phyloP scores from a whole-genome alignment of 768 basidiomycete genomes.

The Termitomyces sp. region DNA sequence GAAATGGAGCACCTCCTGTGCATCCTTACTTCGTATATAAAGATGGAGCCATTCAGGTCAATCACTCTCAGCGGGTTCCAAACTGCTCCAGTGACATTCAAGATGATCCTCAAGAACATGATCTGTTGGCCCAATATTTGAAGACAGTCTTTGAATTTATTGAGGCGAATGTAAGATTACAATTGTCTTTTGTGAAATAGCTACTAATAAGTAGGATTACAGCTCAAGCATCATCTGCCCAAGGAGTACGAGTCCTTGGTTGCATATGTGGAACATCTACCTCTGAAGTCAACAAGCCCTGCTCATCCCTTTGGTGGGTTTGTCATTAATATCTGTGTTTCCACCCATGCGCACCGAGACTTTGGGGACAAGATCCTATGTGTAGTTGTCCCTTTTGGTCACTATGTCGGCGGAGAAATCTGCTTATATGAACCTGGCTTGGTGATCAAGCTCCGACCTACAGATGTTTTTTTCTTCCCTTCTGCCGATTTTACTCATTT shows the following conservation, averaged over 20 bases:
- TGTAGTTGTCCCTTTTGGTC: slow-evolving; percentile 19
- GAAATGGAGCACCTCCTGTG: slow-evolving; percentile 1
- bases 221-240: slow-evolving; percentile 23
- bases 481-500: slow-evolving; percentile 21
- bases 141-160: neutral
- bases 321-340: slow-evolving; percentile 24
- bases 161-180: neutral
- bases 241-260: slow-evolving; percentile 19
- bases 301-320: slow-evolving; percentile 26
- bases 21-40: slow-evolving; percentile 5
- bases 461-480: slow-evolving; percentile 19
- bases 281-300: slow-evolving; percentile 17
- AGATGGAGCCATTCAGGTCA: neutral
- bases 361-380: slow-evolving; percentile 22
- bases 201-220: neutral
- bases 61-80: neutral
- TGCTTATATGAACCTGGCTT: slow-evolving; percentile 20
- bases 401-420: slow-evolving; percentile 20
- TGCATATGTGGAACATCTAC: slow-evolving; percentile 20
- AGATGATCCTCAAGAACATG: neutral
- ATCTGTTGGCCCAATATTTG: neutral
- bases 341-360: slow-evolving; percentile 22
- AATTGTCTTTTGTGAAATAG: neutral
- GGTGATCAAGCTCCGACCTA: slow-evolving; percentile 10
- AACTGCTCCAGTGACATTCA: neutral